Conservation (phyloP, 306 rosid genomes). For the Trichosanthes truncata region DNA sequence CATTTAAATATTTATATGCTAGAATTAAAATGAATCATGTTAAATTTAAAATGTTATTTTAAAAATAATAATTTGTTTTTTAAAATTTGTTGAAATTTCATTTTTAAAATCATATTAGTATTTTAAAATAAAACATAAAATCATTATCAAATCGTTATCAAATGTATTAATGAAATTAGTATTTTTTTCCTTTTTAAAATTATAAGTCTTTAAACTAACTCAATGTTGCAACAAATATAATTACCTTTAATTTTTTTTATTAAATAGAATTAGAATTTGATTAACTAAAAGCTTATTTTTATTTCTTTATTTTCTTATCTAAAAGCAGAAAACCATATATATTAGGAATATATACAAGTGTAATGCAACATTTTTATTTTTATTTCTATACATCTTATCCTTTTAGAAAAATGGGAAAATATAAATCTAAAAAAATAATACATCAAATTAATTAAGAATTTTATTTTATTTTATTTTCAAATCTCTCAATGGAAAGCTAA, state of each 20-base stretch:
- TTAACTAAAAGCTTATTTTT: neutral
- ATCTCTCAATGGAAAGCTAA: neutral
- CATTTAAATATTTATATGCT: no score
- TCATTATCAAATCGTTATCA: no score
- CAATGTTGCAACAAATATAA: neutral
- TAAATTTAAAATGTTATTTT: no score
- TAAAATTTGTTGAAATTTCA: no score
- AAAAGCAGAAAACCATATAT: neutral
- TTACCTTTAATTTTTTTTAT: neutral
- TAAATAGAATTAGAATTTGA: neutral
- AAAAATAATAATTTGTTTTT: no score
- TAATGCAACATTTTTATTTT: neutral
- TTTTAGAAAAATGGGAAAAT: neutral
- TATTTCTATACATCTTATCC: neutral
- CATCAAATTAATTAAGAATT: neutral
- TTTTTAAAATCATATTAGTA: no score
- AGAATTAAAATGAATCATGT: no score
- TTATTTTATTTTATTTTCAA: neutral
- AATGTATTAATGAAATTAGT: no score
- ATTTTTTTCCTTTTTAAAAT: no score
- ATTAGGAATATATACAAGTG: neutral
- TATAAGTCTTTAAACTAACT: neutral
- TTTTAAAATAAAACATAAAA: no score
- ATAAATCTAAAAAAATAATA: neutral
- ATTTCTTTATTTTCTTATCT: no score